Conservation (phyloP, 2,329 filamentous ascomycete species). For the Botryotinia calthae region DNA sequence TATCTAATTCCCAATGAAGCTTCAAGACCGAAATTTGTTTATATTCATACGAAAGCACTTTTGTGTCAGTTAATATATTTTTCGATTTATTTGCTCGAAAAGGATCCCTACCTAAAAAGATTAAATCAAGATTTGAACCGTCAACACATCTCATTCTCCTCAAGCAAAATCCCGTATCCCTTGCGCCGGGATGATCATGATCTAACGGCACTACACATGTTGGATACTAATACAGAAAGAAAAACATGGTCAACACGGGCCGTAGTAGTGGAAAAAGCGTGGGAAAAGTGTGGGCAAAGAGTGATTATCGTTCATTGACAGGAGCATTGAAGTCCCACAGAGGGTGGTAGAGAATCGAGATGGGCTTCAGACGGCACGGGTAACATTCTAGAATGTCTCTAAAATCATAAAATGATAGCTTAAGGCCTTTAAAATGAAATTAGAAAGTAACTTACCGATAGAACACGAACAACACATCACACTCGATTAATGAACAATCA, state of each 20-base stretch:
- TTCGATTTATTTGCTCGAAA: background rate
- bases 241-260: constrained; percentile 21
- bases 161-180: constrained; percentile 20
- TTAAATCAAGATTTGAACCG: constrained; percentile 5
- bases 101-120: background rate
- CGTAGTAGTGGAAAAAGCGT: constrained; percentile 7
- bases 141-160: background rate
- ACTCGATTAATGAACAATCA: background rate
- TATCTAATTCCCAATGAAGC: constrained; percentile 13
- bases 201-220: constrained; percentile 14
- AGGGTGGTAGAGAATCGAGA: background rate
- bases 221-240: background rate
- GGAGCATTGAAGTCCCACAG: constrained; percentile 12
- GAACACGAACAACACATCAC: constrained; percentile 11
- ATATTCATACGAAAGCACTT: constrained; percentile 5
- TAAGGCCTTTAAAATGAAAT: background rate
- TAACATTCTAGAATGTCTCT: constrained; percentile 19
- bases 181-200: constrained; percentile 20
- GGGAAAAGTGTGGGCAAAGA: background rate
- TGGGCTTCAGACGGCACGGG: constrained; percentile 8
- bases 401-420: background rate
- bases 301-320: constrained; percentile 2
- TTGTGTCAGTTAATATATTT: background rate
- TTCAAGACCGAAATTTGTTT: constrained; percentile 17
- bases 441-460: background rate